Conservation (phyloP, 2,329 filamentous ascomycete genomes). For the Pyricularia grisea region DNA sequence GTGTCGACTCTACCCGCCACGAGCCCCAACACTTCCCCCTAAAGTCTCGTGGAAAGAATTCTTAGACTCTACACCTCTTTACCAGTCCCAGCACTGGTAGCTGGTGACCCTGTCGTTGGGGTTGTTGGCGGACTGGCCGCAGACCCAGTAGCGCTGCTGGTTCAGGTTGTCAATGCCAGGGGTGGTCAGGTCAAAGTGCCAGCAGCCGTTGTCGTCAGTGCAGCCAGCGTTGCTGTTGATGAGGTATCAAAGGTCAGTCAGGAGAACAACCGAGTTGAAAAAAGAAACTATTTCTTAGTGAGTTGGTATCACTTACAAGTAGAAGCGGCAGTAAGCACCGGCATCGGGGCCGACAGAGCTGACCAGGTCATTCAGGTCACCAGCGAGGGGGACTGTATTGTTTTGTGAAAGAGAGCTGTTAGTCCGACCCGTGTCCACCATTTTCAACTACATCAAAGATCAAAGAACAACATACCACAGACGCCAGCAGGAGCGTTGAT, state of each 20-base stretch:
- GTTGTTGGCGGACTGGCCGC: not conserved
- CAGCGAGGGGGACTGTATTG: not conserved
- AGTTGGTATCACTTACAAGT: not conserved
- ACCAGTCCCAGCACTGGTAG: not conserved
- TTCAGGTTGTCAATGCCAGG: not conserved
- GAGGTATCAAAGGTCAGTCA: not conserved
- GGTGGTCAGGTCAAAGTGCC: not conserved
- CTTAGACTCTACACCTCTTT: not conserved
- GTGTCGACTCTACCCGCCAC: not conserved
- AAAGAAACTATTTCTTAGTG: not conserved
- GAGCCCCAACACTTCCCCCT: not conserved
- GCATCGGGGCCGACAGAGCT: not conserved
- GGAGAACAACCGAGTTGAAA: not conserved
- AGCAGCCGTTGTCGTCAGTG: not conserved
- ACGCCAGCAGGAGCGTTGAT: not conserved
- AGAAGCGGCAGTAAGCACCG: not conserved
- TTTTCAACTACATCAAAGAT: no score
- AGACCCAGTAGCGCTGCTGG: not conserved
- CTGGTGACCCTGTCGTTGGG: not conserved
- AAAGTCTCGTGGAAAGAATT: not conserved
- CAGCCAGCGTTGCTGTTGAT: not conserved
- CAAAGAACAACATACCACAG: not conserved
- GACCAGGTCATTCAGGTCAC: not conserved
- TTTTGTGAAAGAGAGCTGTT: not conserved
- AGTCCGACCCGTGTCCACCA: not conserved